Conservation (phyloP, 345 rosid species). For the Brassica carinata region DNA sequence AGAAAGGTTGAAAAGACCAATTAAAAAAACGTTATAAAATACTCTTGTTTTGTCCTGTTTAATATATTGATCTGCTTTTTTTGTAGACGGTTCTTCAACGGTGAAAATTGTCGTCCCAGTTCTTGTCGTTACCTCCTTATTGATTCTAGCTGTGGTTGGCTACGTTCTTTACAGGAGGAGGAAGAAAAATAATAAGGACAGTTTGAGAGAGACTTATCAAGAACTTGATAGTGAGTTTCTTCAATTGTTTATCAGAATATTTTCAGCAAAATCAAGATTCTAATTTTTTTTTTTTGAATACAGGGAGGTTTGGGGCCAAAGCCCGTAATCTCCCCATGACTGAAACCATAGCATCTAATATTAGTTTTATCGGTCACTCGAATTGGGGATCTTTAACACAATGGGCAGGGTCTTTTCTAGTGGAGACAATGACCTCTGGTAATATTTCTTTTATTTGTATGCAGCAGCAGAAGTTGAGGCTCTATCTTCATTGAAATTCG, state of each 20-base stretch:
- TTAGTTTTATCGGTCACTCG: too few species aligned
- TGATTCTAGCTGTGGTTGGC: not conserved
- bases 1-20: not conserved
- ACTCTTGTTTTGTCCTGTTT: not conserved
- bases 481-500: not conserved
- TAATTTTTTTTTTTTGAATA: too few species aligned
- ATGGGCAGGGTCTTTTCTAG: too few species aligned
- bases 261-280: not conserved
- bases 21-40: not conserved
- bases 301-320: too few species aligned
- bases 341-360: too few species aligned
- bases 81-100: not conserved
- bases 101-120: not conserved
- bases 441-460: not conserved
- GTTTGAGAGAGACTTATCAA: not conserved
- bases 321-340: too few species aligned
- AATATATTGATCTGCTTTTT: not conserved
- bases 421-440: too few species aligned
- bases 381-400: too few species aligned
- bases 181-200: slow-evolving; percentile 1
- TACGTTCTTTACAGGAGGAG: slow-evolving; percentile 7
- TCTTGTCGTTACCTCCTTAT: not conserved
- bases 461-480: slow-evolving; percentile 14
- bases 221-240: slow-evolving; percentile 6
- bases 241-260: not conserved